A percentile compares a stretch with the other conserved stretches of the same genome.
Conservation (phyloP, 164 flowering plant genomes). For the Berberis thunbergii region DNA sequence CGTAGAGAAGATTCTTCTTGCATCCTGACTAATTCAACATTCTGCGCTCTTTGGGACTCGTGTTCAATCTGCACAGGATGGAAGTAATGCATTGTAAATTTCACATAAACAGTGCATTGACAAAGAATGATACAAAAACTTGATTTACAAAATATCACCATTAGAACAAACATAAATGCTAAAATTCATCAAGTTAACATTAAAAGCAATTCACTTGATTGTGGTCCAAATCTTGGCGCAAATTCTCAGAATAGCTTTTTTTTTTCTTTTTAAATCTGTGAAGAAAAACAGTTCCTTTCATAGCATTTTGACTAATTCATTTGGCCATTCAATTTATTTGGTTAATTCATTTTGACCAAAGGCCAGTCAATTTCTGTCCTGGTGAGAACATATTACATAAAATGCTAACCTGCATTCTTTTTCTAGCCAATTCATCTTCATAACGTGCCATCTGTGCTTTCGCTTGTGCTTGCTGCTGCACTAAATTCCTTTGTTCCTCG, state of each 20-base stretch:
- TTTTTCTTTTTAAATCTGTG: too few relatives aligned
- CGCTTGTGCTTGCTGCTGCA: slow-evolving; percentile 72
- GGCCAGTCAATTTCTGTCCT: too few relatives aligned
- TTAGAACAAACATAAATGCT: not conserved
- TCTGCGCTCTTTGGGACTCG: slow-evolving; percentile 72
- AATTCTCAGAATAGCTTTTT: too few relatives aligned
- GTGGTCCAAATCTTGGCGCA: too few relatives aligned
- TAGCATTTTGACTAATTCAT: too few relatives aligned
- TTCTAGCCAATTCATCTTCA: slow-evolving; percentile 93
- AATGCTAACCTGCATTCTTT: slow-evolving; percentile 67
- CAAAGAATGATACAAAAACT: too few relatives aligned
- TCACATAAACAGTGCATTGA: too few relatives aligned
- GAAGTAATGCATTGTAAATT: not conserved
- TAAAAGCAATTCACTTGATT: not conserved
- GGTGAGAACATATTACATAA: too few relatives aligned
- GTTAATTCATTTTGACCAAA: too few relatives aligned
- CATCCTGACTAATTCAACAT: slow-evolving; percentile 81
- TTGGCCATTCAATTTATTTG: too few relatives aligned
- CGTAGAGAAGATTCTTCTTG: slow-evolving; percentile 77
- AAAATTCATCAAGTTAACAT: not conserved
- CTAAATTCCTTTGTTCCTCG: slow-evolving; percentile 72
- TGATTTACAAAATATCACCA: too few relatives aligned
- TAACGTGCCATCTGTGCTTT: slow-evolving; percentile 76
- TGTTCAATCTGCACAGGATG: slow-evolving; percentile 64
- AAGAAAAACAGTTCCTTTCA: too few relatives aligned